Percentiles rank a stretch among this genome's conserved stretches.
Evolutionary conservation across 208 protist genomes (phyloP).

Genomic region (Giardia muris): DNA sequence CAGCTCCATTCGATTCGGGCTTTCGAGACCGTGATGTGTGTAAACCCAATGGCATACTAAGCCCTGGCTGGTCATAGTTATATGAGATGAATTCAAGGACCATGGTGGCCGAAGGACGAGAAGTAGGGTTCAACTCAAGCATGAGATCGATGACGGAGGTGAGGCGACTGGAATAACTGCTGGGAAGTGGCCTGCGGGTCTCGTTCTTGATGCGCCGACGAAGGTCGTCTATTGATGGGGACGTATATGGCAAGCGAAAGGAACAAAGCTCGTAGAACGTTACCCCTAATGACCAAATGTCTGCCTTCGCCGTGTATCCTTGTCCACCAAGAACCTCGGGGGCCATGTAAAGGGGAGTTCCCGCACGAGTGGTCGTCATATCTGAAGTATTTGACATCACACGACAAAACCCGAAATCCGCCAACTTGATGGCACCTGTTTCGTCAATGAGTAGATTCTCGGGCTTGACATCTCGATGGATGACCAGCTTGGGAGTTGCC

Average conservation of each 20-base stretch:
- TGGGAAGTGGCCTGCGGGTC: not conserved
- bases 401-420: slow-evolving; percentile 16
- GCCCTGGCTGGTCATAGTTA: not conserved
- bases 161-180: not conserved
- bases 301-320: slow-evolving; percentile 65
- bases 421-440: not conserved
- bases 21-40: no score
- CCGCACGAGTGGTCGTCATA: not conserved
- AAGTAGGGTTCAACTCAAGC: not conserved
- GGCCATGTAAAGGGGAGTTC: slow-evolving; percentile 57
- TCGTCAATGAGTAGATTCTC: not conserved
- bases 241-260: not conserved
- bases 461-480: slow-evolving; percentile 18
- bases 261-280: not conserved
- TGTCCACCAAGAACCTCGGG: slow-evolving; percentile 69
- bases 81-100: not conserved
- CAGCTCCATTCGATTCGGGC: no score
- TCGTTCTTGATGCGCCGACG: not conserved
- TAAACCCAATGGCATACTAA: no score
- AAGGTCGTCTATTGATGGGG: not conserved
- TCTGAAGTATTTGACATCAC: not conserved
- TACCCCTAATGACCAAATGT: slow-evolving; percentile 69
- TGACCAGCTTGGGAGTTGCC: not conserved
- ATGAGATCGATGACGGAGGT: not conserved
- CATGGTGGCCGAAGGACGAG: not conserved